Base-by-base conservation (phyloP, 331 rosid genomes). In the Acacia pycnantha region DNA sequence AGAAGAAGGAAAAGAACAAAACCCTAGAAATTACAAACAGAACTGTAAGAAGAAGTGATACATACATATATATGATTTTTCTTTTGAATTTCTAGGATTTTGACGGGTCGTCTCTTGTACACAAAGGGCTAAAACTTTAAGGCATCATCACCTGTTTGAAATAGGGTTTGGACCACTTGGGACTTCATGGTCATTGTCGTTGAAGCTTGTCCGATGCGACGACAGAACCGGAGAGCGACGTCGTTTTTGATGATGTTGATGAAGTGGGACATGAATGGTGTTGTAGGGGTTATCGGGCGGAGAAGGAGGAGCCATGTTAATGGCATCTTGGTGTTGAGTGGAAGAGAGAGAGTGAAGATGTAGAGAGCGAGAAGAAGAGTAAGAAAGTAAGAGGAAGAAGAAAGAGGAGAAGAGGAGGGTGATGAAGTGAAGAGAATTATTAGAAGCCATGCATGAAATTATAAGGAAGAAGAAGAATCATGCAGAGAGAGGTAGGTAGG, bases 161-260 rank as follows among this genome's bases (percentile, higher is more conserved):
- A 92, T 94, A 72, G 97, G 98, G 71, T 92, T 94, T 48, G 98
- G 98, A 82, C 98, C 98, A 82, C 98, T 94, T 33, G 98, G 98
- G 16, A 94, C 97, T 88, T 92, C 95, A 85, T 92, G 97, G 61
- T 79, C 89, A 85, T 88, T 81, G 1, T 82, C 90, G 79, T 84
- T 87, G 85, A 90, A 90, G 83, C 75, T 84, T 82, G 73, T 85
- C 61, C 85, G 82, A 76, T 85, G 54, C 94, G 94, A 69, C 93
- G 94, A 69, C 66, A 85, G 85, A 82, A 84, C 65, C 22, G 87
- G 76, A 78, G 81, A 64, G 26, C 58, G 56, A 43, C 50, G 61
- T 44, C 82, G 78, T 87, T 85, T 70, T 27, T 50, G 56, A 50
- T 50, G 51, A 47, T 47, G 70, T 73, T 77, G 43, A 76, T 74